Conservation (phyloP, 2,329 filamentous ascomycete species). For the Pseudogymnoascus verrucosus region DNA sequence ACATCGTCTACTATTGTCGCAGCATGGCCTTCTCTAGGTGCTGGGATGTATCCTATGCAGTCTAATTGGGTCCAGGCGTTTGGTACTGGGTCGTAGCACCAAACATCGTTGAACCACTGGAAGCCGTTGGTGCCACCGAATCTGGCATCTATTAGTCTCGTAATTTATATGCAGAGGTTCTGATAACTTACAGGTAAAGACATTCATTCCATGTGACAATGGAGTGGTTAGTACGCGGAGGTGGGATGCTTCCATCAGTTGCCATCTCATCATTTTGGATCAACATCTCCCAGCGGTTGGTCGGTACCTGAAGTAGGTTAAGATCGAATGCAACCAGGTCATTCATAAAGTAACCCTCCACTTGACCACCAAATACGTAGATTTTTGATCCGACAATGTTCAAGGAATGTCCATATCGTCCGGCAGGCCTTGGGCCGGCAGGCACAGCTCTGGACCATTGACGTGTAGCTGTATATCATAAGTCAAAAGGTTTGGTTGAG, state of each 20-base stretch:
- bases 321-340: constrained; percentile 92
- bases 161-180: not conserved
- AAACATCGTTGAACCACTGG: constrained; percentile 98
- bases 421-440: constrained; percentile 74
- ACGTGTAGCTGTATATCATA: constrained; percentile 63
- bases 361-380: constrained; percentile 94
- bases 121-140: constrained; percentile 96
- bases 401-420: constrained; percentile 89
- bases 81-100: constrained; percentile 79
- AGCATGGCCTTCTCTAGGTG: constrained; percentile 87
- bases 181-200: constrained; percentile 69
- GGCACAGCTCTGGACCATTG: constrained; percentile 96
- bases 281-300: constrained; percentile 93
- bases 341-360: constrained; percentile 97
- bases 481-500: constrained; percentile 15
- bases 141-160: constrained; percentile 36
- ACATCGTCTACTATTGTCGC: constrained; percentile 91
- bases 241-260: constrained; percentile 61
- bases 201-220: constrained; percentile 88
- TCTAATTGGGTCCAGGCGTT: constrained; percentile 86
- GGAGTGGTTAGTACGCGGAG: constrained; percentile 89
- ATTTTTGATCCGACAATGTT: constrained; percentile 97
- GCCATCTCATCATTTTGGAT: constrained; percentile 57
- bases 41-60: constrained; percentile 95
- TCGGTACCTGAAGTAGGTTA: constrained; percentile 84